Conservation (phyloP, 495 filamentous ascomycete species). For the Xylaria longipes region DNA sequence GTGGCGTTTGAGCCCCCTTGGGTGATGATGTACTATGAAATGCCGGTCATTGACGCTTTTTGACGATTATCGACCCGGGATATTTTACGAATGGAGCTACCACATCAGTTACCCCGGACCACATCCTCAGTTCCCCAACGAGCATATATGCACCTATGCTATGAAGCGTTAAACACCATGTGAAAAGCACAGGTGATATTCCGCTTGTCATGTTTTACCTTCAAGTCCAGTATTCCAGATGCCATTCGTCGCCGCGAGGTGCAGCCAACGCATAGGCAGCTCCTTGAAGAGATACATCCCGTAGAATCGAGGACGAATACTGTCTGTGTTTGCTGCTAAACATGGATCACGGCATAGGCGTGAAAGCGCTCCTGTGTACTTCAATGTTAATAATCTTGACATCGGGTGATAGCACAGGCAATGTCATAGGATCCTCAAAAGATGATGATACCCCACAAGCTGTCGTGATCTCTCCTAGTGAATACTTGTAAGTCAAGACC, state of each 20-base stretch:
- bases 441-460: constrained; percentile 9
- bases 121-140: background rate
- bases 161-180: background rate
- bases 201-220: background rate
- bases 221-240: background rate
- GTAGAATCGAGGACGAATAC: background rate
- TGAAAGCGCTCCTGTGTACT: background rate
- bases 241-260: background rate
- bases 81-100: background rate
- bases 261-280: background rate
- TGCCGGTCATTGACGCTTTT: background rate
- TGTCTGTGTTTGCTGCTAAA: background rate
- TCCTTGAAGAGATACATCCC: background rate
- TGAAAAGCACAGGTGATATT: background rate
- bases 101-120: background rate
- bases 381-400: background rate
- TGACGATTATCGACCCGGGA: background rate
- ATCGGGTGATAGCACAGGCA: background rate
- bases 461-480: constrained; percentile 30
- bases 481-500: constrained; percentile 36
- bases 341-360: background rate
- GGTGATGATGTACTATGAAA: background rate
- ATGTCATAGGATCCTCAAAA: background rate
- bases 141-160: background rate
- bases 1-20: background rate